Evolutionary conservation across 495 filamentous ascomycete species (phyloP).

Genomic region (Pseudoneurospora amorphoporcata): DNA sequence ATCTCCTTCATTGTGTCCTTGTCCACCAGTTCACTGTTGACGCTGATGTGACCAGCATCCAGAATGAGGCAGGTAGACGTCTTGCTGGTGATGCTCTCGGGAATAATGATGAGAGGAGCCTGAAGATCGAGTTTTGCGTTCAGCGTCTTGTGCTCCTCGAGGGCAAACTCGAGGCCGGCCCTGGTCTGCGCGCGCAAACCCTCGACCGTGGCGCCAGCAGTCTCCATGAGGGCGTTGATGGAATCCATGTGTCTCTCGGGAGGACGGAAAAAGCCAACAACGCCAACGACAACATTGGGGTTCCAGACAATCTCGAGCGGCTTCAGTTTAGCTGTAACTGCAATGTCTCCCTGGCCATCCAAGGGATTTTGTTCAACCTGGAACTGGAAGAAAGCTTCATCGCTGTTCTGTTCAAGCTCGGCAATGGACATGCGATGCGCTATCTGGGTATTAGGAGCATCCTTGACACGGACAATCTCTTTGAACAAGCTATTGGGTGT

Average conservation of each 20-base stretch:
- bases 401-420: constrained; percentile 47
- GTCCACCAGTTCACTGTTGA: constrained; percentile 89
- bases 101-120: constrained; percentile 91
- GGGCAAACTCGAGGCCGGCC: constrained; percentile 88
- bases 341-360: constrained; percentile 82
- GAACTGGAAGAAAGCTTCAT: constrained; percentile 80
- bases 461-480: constrained; percentile 91
- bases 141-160: constrained; percentile 95
- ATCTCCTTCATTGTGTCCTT: constrained; percentile 77
- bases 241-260: constrained; percentile 98
- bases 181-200: constrained; percentile 89
- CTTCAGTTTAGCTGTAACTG: constrained; percentile 82
- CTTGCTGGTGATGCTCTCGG: constrained; percentile 75
- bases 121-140: constrained; percentile 93
- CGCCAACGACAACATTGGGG: constrained; percentile 77
- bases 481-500: constrained; percentile 81
- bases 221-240: constrained; percentile 86
- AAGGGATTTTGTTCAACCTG: constrained; percentile 91
- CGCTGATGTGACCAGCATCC: constrained; percentile 89
- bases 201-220: constrained; percentile 89
- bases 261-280: constrained; percentile 89
- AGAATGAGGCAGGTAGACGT: constrained; percentile 80
- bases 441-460: constrained; percentile 49
- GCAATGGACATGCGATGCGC: constrained; percentile 45
- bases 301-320: constrained; percentile 97